Percentiles rank a stretch among this genome's conserved stretches.
Conservation (phyloP, 495 filamentous ascomycete genomes). For the Aspergillus indologenus region DNA sequence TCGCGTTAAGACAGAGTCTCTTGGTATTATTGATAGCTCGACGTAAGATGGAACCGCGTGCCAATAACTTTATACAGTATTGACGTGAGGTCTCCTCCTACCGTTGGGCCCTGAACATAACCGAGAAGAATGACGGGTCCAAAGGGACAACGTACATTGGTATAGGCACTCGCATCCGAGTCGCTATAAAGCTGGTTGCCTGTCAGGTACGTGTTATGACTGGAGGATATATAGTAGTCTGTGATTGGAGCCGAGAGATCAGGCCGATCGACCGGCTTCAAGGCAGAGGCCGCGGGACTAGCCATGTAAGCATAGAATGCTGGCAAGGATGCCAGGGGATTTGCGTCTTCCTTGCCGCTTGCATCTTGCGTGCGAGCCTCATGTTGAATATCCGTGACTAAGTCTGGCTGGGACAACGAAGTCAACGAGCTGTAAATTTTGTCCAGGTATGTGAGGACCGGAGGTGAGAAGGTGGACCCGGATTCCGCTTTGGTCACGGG, state of each 20-base stretch:
- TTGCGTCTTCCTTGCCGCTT: not conserved
- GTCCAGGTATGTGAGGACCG: conserved; percentile 29
- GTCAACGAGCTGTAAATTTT: conserved; percentile 32
- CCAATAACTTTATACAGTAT: not conserved
- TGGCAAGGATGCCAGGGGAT: conserved; percentile 39
- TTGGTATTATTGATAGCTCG: not conserved
- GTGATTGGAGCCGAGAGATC: conserved; percentile 68
- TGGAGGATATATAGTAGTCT: conserved; percentile 87
- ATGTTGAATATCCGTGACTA: conserved; percentile 28
- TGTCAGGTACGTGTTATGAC: conserved; percentile 92
- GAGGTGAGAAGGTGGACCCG: conserved; percentile 26
- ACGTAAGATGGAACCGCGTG: not conserved
- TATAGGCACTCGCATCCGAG: conserved; percentile 78
- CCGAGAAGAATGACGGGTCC: not conserved
- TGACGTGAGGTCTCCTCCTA: too few species aligned
- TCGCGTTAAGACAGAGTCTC: too few species aligned
- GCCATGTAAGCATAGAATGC: conserved; percentile 61
- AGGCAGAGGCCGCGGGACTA: conserved; percentile 46
- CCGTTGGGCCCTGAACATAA: too few species aligned
- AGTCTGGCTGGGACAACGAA: conserved; percentile 15
- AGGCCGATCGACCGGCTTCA: conserved; percentile 31
- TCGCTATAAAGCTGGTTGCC: conserved; percentile 89
- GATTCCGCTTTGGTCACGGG: conserved; percentile 5
- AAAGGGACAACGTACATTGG: conserved; percentile 54
- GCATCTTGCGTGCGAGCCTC: conserved; percentile 9